These are phyloP conservation scores for Zygoascus hellenicus DNA, from an alignment of 1,139 yeast genomes.

Conservation along the genomic window DNA sequence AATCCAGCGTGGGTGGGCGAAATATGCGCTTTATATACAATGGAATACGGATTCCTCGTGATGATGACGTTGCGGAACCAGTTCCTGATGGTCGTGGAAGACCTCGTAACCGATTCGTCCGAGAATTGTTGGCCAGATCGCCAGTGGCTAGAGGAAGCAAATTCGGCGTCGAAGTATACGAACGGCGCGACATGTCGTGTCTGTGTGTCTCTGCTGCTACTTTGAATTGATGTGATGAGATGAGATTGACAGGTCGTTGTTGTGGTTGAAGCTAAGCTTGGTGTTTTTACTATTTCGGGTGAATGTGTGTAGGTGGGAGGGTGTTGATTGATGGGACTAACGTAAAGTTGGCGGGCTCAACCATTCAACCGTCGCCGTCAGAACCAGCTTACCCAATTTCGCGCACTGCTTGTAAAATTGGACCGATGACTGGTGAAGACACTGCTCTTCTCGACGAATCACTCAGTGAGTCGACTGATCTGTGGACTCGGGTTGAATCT, in stretches of 20 bases:
- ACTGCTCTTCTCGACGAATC: no score
- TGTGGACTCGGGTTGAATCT: slow-evolving; percentile 3
- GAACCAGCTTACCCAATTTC: background rate
- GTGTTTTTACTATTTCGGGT: background rate
- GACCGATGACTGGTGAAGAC: no score
- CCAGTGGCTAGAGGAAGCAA: slow-evolving; percentile 13
- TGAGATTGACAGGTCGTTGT: background rate
- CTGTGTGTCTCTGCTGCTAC: background rate
- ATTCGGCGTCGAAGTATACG: slow-evolving; percentile 14
- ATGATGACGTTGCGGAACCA: background rate
- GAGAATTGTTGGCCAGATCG: slow-evolving; percentile 8
- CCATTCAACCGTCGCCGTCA: background rate
- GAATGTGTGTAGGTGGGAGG: background rate
- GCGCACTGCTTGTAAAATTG: no score
- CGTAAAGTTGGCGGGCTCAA: background rate
- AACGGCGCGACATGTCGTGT: slow-evolving; percentile 12
- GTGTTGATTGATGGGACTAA: no score
- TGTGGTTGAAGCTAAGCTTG: background rate
- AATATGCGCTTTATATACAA: slow-evolving; percentile 42
- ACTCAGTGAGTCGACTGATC: background rate
- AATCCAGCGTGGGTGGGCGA: slow-evolving; percentile 77
- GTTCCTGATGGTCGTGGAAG: slow-evolving; percentile 1
- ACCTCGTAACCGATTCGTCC: background rate
- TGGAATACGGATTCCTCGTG: slow-evolving; percentile 22
- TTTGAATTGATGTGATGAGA: no score